Conservation (phyloP, 768 basidiomycete species). For the Naematelia encephala region DNA sequence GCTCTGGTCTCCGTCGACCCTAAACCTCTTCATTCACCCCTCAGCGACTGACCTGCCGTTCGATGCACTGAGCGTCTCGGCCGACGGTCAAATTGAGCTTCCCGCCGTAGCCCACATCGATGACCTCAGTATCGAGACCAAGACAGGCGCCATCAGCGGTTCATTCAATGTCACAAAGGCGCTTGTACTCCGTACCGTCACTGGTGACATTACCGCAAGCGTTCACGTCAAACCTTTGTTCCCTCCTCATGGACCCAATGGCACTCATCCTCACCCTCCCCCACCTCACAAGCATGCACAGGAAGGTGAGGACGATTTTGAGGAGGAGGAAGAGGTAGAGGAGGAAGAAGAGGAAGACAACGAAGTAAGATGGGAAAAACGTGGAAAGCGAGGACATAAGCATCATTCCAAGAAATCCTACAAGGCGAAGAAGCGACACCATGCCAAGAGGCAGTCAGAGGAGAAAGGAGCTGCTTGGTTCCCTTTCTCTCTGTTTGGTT, state of each 20-base stretch:
- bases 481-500: not conserved
- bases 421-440: slow-evolving; percentile 3
- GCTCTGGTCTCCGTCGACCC: slow-evolving; percentile 9
- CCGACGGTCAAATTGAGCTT: slow-evolving; percentile 17
- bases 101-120: slow-evolving; percentile 1
- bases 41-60: slow-evolving; percentile 18
- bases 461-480: not conserved
- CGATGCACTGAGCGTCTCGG: slow-evolving; percentile 15
- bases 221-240: slow-evolving; percentile 23
- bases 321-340: slow-evolving; percentile 4
- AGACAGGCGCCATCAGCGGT: slow-evolving; percentile 21
- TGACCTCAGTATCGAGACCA: slow-evolving; percentile 17
- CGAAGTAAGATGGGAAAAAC: not conserved
- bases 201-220: slow-evolving; percentile 37
- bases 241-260: slow-evolving; percentile 6
- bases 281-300: slow-evolving; percentile 9
- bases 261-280: slow-evolving; percentile 7
- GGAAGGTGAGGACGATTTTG: slow-evolving; percentile 1
- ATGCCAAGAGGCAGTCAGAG: not conserved
- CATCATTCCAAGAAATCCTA: not conserved
- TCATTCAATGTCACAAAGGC: slow-evolving; percentile 30
- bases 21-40: slow-evolving; percentile 15
- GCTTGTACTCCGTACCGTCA: slow-evolving; percentile 24
- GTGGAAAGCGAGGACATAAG: slow-evolving; percentile 1
- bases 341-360: not conserved